Evolutionary conservation across 345 rosid species (phyloP).

Genomic region (Psidium guajava): DNA sequence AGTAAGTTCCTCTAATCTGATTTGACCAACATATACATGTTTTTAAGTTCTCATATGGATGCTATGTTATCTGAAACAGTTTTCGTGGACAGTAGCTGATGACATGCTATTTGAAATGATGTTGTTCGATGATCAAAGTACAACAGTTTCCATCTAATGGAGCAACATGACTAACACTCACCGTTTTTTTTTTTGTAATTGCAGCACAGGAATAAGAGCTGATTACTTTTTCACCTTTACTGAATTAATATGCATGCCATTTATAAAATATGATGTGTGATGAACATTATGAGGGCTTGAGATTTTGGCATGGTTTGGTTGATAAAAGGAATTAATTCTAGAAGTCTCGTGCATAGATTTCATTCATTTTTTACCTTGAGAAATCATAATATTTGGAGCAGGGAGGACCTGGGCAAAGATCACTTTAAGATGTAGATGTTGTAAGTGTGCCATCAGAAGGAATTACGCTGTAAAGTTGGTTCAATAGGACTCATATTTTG

Average conservation of each 20-base stretch:
- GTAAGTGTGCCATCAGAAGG: neutral
- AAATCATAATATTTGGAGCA: neutral
- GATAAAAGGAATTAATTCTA: neutral
- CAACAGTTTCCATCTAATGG: neutral
- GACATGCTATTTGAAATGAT: neutral
- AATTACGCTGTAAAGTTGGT: neutral
- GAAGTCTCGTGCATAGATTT: neutral
- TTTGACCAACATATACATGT: neutral
- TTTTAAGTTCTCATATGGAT: neutral
- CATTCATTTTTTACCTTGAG: neutral
- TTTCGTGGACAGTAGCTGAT: neutral
- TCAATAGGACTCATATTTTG: neutral
- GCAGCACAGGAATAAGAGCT: neutral
- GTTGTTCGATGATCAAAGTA: neutral
- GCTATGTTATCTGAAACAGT: neutral
- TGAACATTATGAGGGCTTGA: neutral
- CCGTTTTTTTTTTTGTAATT: neutral
- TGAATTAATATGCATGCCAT: neutral
- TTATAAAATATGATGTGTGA: neutral
- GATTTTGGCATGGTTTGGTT: neutral
- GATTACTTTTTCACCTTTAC: neutral
- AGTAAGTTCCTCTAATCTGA: slow-evolving; percentile 2
- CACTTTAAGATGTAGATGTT: neutral
- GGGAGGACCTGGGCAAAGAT: neutral
- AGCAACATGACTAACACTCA: neutral